Evolutionary conservation across 129 eudicot genomes (phyloP), one percentile per base, ranked within the genome.

Genomic region (Deinandra increscens): DNA sequence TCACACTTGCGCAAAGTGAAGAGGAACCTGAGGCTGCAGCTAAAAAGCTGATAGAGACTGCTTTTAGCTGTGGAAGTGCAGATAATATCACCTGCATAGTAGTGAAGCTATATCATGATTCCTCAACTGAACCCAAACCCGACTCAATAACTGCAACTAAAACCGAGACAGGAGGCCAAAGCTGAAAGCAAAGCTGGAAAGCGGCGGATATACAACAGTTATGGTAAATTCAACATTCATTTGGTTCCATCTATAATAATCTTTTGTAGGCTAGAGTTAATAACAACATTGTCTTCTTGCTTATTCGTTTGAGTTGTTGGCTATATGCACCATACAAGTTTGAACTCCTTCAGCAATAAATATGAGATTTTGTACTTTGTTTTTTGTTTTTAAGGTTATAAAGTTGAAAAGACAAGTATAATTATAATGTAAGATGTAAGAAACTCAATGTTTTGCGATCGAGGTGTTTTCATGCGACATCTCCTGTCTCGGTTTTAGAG

Each of bases 21-120:
- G 95, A 83, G 31, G 90, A 85, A 41, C 87, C 90, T 0, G 89
- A 80, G 75, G 84, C 85, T 46, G 90, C 90, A 23, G 90, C 97
- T 66, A 73, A 86, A 65, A 91, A 85, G 79, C 75, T 91, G 76
- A 85, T 84, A 5, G 90, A 91, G 60, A 85, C 97, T 23, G 95
- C 95, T 70, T 91, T 81, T 77, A 81, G 85, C 19, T 86, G 92
- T 45, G 97, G 95, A 20, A 87, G 97, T 78, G 88, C 90, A 14
- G 97, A 91, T 63, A 87, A 91, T 65, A 87, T 87, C 75, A 87
- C 97, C 55, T 87, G 87, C 83, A 85, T 87, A 38, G 95, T 90
- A 53, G 95, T 90, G 33, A 87, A 80, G 76, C 81, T 83, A 53
- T 82, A 80, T 79, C 88, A 84, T 41, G 70, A 69, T 36, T 71